Percentiles rank a stretch among this genome's conserved stretches.
These are phyloP conservation scores for Purpureocillium takamizusanense DNA, from an alignment of 2,329 filamentous ascomycete genomes.

Conservation along the genomic window DNA sequence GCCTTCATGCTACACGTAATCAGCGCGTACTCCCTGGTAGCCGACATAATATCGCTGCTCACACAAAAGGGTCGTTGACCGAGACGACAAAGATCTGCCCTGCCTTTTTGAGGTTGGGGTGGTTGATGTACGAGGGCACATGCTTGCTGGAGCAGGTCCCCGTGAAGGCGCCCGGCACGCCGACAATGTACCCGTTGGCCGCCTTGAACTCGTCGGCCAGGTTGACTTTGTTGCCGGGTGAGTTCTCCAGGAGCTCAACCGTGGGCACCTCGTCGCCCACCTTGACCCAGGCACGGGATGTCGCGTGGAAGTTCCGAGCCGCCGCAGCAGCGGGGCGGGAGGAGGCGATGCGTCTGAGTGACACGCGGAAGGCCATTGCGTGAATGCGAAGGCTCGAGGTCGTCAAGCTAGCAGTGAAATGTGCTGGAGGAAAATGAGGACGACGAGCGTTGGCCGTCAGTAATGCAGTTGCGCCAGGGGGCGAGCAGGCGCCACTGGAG, in stretches of 20 bases:
- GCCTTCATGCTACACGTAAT: constrained; percentile 67
- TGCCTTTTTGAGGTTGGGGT: constrained; percentile 66
- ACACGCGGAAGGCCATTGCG: constrained; percentile 27
- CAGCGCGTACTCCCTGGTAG: neutral
- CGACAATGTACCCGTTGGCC: constrained; percentile 73
- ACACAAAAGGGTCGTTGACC: constrained; percentile 95
- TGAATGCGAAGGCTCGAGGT: neutral
- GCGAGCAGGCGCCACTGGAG: no score
- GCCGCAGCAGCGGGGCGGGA: constrained; percentile 19
- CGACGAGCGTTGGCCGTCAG: no score
- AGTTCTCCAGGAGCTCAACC: constrained; percentile 71
- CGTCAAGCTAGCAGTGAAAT: no score
- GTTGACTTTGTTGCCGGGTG: constrained; percentile 88
- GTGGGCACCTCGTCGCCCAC: constrained; percentile 73
- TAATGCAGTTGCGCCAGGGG: no score
- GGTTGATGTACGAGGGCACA: constrained; percentile 78
- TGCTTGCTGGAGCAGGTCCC: constrained; percentile 53
- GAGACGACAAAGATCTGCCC: constrained; percentile 83
- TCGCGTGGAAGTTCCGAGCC: constrained; percentile 51
- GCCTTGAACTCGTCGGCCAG: constrained; percentile 65
- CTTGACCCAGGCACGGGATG: constrained; percentile 55
- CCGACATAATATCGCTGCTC: constrained; percentile 22
- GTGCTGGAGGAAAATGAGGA: no score
- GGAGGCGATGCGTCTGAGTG: constrained; percentile 22
- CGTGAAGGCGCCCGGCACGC: constrained; percentile 72